Conservation (phyloP, 2,329 filamentous ascomycete species). For the Drechslerella coelobrocha region DNA sequence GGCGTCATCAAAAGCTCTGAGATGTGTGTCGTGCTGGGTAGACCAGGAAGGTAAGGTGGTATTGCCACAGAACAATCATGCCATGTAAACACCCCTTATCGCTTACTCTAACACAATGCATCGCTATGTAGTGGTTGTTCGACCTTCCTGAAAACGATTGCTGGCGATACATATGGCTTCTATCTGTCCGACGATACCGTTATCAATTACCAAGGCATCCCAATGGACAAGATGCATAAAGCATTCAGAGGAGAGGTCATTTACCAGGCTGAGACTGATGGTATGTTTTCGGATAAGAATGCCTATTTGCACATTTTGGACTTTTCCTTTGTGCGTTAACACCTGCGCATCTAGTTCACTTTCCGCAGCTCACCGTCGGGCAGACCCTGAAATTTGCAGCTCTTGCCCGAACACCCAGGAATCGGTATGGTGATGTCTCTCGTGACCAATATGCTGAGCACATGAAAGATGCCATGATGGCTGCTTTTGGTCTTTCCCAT, state of each 20-base stretch:
- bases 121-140: constrained; percentile 69
- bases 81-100: background rate
- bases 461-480: constrained; percentile 72
- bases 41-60: constrained; percentile 63
- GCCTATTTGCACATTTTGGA: background rate
- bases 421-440: constrained; percentile 69
- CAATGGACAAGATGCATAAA: constrained; percentile 62
- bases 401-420: constrained; percentile 71
- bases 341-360: constrained; percentile 57
- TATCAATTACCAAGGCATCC: constrained; percentile 76
- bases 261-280: constrained; percentile 84
- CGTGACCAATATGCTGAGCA: constrained; percentile 68
- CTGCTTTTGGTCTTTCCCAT: constrained; percentile 74
- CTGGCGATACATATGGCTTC: constrained; percentile 82
- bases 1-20: constrained; percentile 72
- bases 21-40: constrained; percentile 77
- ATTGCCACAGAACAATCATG: background rate
- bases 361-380: constrained; percentile 77
- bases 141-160: constrained; percentile 76
- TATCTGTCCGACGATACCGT: constrained; percentile 72
- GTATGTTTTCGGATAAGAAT: constrained; percentile 12
- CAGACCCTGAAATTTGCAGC: constrained; percentile 77
- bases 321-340: background rate
- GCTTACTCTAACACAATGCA: background rate
- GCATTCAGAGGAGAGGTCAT: constrained; percentile 72